phyloP scores from a whole-genome alignment of 345 rosid species.

The Rhizophora apiculata region DNA sequence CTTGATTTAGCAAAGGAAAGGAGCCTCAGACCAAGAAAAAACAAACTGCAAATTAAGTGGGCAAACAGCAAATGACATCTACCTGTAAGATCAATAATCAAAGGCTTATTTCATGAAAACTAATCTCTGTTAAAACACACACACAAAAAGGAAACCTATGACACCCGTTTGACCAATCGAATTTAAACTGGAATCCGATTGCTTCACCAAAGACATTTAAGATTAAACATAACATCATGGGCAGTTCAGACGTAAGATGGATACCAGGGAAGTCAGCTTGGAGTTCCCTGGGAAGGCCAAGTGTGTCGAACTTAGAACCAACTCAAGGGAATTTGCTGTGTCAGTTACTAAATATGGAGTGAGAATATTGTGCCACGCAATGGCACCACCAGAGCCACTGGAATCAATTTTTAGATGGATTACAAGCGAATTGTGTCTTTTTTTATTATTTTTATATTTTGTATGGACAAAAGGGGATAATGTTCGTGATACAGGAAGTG shows the following conservation, averaged over 20 bases:
- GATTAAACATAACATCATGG: background rate
- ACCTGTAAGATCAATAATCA: too few relatives aligned
- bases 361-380: background rate
- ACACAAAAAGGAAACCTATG: background rate
- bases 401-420: conserved; percentile 20
- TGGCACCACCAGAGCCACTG: conserved; percentile 56
- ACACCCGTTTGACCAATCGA: background rate
- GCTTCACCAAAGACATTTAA: background rate
- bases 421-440: background rate
- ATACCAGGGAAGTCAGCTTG: background rate
- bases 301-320: too few relatives aligned
- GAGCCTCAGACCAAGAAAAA: too few relatives aligned
- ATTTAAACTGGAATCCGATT: background rate
- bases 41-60: too few relatives aligned
- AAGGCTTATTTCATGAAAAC: too few relatives aligned
- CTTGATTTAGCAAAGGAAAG: too few relatives aligned
- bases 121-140: too few relatives aligned
- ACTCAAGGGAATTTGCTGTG: background rate
- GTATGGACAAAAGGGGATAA: conserved; percentile 35
- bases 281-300: background rate
- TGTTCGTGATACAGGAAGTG: conserved; percentile 32
- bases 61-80: too few relatives aligned
- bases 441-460: background rate
- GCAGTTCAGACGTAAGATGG: background rate
- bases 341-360: background rate